Percentiles rank a stretch among this genome's conserved stretches.
phyloP scores from a whole-genome alignment of 768 basidiomycete genomes.

The Cyclocybe cylindracea region DNA sequence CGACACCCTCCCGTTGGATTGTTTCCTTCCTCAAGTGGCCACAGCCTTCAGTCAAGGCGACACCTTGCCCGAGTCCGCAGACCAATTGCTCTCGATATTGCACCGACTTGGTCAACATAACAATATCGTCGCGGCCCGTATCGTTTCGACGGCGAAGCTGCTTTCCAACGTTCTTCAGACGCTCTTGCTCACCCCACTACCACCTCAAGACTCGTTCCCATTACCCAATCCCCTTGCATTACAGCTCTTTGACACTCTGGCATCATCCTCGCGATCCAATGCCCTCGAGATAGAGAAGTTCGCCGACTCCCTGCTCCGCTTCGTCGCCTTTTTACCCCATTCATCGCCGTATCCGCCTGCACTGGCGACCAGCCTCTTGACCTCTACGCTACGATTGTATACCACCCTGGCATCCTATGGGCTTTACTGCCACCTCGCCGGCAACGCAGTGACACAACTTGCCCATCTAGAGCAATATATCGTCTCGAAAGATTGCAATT shows the following conservation, averaged over 20 bases:
- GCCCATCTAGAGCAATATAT: conserved; percentile 49
- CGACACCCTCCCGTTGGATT: conserved; percentile 34
- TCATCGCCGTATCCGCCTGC: conserved; percentile 39
- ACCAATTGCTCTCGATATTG: conserved; percentile 59
- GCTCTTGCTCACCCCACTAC: conserved; percentile 59
- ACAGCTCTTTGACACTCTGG: conserved; percentile 56
- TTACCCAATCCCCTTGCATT: conserved; percentile 54
- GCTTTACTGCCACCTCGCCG: conserved; percentile 67
- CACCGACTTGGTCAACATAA: conserved; percentile 64
- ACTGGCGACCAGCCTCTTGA: conserved; percentile 51
- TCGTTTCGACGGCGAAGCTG: conserved; percentile 53
- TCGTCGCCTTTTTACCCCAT: conserved; percentile 58
- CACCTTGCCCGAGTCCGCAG: conserved; percentile 47
- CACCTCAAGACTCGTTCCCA: conserved; percentile 32
- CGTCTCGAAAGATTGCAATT: conserved; percentile 36
- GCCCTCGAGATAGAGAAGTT: conserved; percentile 57
- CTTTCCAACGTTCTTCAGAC: conserved; percentile 50
- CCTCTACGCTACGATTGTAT: conserved; percentile 64
- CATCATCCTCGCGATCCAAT: conserved; percentile 65
- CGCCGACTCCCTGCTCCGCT: conserved; percentile 72
- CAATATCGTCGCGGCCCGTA: conserved; percentile 49
- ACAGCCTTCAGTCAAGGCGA: conserved; percentile 39
- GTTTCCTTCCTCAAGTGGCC: conserved; percentile 52
- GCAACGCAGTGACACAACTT: conserved; percentile 62
- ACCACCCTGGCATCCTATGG: conserved; percentile 74